Evolutionary conservation across 2,329 filamentous ascomycete genomes (phyloP).

Genomic region (Xylaria sp.): DNA sequence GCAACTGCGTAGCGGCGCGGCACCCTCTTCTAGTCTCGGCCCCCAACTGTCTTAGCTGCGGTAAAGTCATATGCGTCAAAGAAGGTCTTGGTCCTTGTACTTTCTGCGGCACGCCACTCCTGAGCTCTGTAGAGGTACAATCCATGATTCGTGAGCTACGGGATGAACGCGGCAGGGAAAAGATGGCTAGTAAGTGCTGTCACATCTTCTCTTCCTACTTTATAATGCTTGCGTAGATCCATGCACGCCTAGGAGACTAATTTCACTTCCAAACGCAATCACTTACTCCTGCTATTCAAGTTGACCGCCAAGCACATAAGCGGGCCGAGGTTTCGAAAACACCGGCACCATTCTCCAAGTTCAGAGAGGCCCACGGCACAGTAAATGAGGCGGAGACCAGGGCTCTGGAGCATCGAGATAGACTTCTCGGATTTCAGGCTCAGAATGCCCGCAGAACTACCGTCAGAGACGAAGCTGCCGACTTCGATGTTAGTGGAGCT

Average conservation of each 20-base stretch:
- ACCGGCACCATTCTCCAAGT: slow-evolving; percentile 68
- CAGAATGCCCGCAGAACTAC: slow-evolving; percentile 87
- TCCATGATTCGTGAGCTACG: slow-evolving; percentile 85
- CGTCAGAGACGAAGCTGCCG: slow-evolving; percentile 83
- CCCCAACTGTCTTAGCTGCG: slow-evolving; percentile 91
- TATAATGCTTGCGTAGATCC: neutral
- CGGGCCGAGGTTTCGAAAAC: slow-evolving; percentile 72
- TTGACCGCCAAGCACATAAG: slow-evolving; percentile 77
- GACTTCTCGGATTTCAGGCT: slow-evolving; percentile 82
- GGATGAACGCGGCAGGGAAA: slow-evolving; percentile 87
- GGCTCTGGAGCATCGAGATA: slow-evolving; percentile 83
- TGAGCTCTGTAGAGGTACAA: slow-evolving; percentile 79
- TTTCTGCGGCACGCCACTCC: slow-evolving; percentile 81
- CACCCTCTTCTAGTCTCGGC: slow-evolving; percentile 91
- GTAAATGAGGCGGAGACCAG: slow-evolving; percentile 69
- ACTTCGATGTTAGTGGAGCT: slow-evolving; percentile 65
- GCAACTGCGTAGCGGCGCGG: slow-evolving; percentile 86
- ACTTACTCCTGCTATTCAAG: slow-evolving; percentile 45
- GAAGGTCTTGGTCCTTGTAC: slow-evolving; percentile 95
- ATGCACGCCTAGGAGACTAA: neutral
- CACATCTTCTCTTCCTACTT: neutral
- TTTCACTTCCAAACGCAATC: neutral
- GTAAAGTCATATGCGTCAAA: slow-evolving; percentile 94
- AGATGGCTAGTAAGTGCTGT: slow-evolving; percentile 66
- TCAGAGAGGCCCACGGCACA: slow-evolving; percentile 53